Conservation (phyloP, 2,329 filamentous ascomycete genomes). For the Ophiobolus disseminans region DNA sequence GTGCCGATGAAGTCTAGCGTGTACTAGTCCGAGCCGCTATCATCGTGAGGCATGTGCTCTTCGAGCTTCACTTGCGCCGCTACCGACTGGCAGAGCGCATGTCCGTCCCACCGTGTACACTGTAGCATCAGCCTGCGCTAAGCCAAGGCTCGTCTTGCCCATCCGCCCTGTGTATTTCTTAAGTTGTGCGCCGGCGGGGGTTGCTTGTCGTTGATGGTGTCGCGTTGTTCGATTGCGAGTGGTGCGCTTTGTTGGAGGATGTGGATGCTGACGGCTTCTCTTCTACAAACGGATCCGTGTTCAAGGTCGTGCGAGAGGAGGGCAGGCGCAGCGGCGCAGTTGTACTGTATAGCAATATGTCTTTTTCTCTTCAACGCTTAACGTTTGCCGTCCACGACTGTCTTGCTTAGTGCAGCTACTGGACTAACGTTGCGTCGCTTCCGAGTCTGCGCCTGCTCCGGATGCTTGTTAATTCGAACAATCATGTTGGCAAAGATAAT, state of each 20-base stretch:
- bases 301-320: slow-evolving; percentile 8
- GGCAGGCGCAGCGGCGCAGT: slow-evolving; percentile 1
- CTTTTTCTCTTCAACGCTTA: slow-evolving; percentile 5
- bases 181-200: slow-evolving; percentile 10
- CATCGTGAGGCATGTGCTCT: not conserved
- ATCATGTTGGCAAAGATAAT: slow-evolving; percentile 1
- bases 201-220: slow-evolving; percentile 4
- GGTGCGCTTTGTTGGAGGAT: slow-evolving; percentile 5
- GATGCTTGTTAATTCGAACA: not conserved
- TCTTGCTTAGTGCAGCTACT: slow-evolving; percentile 5
- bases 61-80: slow-evolving; percentile 1
- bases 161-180: slow-evolving; percentile 6
- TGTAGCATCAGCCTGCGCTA: not conserved
- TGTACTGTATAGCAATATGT: slow-evolving; percentile 4
- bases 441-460: slow-evolving; percentile 4
- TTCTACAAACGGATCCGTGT: slow-evolving; percentile 6
- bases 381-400: slow-evolving; percentile 5
- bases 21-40: not conserved
- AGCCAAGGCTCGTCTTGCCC: slow-evolving; percentile 2
- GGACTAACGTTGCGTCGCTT: slow-evolving; percentile 1
- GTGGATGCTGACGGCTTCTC: too few relatives aligned
- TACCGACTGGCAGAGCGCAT: not conserved
- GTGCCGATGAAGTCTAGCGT: not conserved
- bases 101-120: not conserved
- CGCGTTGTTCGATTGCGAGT: slow-evolving; percentile 8